Conservation (phyloP, 805 yeast species). For the Saturnispora galanensis region DNA sequence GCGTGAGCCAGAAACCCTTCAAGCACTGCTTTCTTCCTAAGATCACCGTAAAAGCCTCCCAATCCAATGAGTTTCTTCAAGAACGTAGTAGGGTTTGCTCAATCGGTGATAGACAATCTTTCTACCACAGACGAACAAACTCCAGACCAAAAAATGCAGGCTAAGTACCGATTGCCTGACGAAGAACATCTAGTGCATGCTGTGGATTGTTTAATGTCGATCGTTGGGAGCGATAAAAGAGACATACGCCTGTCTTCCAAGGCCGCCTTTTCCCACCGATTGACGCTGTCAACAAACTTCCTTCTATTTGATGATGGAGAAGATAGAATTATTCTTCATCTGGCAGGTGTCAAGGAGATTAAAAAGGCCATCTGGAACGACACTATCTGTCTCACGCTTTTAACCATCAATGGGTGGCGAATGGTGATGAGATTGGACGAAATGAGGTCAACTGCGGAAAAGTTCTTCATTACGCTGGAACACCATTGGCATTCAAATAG, state of each 20-base stretch:
- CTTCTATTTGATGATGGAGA: slow-evolving; percentile 64
- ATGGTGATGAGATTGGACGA: slow-evolving; percentile 71
- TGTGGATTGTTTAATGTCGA: slow-evolving; percentile 6
- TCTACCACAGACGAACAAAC: slow-evolving; percentile 36
- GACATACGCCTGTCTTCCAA: slow-evolving; percentile 3
- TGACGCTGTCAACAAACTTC: slow-evolving; percentile 68
- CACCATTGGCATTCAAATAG: slow-evolving; percentile 5
- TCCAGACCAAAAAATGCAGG: slow-evolving; percentile 62
- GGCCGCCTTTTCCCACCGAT: slow-evolving; percentile 18
- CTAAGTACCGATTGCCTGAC: slow-evolving; percentile 61
- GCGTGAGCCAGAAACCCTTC: too few relatives aligned
- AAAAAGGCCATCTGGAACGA: slow-evolving; percentile 75
- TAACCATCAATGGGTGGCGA: slow-evolving; percentile 54
- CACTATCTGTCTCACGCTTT: slow-evolving; percentile 67
- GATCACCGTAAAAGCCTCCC: neutral
- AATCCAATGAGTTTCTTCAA: slow-evolving; percentile 41
- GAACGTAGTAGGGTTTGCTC: slow-evolving; percentile 37
- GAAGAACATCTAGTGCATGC: slow-evolving; percentile 50
- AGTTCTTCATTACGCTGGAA: slow-evolving; percentile 35
- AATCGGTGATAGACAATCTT: slow-evolving; percentile 34
- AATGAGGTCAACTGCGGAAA: slow-evolving; percentile 66
- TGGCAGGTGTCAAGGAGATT: slow-evolving; percentile 72
- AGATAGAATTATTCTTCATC: slow-evolving; percentile 56
- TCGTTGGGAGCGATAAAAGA: slow-evolving; percentile 4
- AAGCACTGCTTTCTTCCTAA: too few relatives aligned